phyloP scores from a whole-genome alignment of 2,329 filamentous ascomycete species.

The Pseudocercospora ulei region DNA sequence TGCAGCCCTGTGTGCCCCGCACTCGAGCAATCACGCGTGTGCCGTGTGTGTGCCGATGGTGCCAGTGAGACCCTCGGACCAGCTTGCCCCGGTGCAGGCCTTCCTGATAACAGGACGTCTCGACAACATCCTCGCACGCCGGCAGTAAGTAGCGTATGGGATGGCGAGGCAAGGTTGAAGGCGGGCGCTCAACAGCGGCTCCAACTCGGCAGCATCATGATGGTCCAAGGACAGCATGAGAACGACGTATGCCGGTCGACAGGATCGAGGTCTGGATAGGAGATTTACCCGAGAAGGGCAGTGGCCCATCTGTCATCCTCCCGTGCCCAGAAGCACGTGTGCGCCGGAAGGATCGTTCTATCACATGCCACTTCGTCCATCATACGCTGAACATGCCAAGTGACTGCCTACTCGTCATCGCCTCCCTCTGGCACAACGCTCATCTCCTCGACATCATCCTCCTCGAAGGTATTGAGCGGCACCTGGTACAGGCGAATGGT shows the following conservation, averaged over 20 bases:
- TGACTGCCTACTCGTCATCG: conserved; percentile 49
- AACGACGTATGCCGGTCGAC: conserved; percentile 13
- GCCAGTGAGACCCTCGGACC: conserved; percentile 5
- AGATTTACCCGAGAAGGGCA: no score
- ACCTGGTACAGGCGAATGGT: conserved; percentile 90
- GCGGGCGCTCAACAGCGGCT: not conserved
- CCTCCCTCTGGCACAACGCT: conserved; percentile 47
- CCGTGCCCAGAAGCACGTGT: no score
- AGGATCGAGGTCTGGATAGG: conserved; percentile 7
- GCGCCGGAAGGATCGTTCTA: no score
- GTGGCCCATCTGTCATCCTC: not conserved
- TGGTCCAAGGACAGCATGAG: conserved; percentile 4
- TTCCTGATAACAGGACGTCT: conserved; percentile 3
- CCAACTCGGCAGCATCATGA: conserved; percentile 2
- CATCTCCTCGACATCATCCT: conserved; percentile 70
- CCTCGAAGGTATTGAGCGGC: conserved; percentile 77
- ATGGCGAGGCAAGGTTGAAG: conserved; percentile 4
- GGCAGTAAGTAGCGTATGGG: conserved; percentile 1
- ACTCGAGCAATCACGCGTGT: not conserved
- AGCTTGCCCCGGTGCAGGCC: not conserved
- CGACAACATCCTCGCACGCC: not conserved
- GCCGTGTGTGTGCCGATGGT: not conserved
- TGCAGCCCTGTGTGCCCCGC: no score
- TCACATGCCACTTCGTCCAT: conserved; percentile 1
- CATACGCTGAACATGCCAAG: no score